Base-by-base conservation (phyloP, 1,284 basidiomycete genomes). In the Ustilago nuda region DNA sequence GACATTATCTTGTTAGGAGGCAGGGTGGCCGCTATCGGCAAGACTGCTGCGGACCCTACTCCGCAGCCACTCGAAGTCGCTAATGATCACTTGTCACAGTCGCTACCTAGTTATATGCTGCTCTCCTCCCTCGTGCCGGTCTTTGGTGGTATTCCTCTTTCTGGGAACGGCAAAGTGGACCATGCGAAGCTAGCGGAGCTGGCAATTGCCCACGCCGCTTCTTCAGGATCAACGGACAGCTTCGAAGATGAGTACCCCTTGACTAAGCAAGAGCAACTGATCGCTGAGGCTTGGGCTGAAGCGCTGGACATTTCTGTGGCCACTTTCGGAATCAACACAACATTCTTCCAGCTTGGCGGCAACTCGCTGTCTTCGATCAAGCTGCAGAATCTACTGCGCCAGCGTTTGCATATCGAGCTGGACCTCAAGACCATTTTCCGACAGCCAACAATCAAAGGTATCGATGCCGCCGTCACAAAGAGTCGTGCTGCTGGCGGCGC, bases 111-210 rank as follows among this genome's bases (percentile, higher is more conserved):
- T 11, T 35, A 54, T 35, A 54, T 54, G 52, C 52, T 54, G 32
- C 52, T 54, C 35, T 54, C 52, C 23, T 54, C 52, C 33, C 35
- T 54, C 32, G 36, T 54, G 52, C 52, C 36, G 32, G 17, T 54
- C 33, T 54, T 54, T 36, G 52, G 52, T 8, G 52, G 52, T 37
- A 33, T 54, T 12, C 52, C 52, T 23, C 52, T 54, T 36, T 37
- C 52, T 37, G 52, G 52, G 4, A 54, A 54, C 36, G 52, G 52
- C 33, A 54, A 54, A 19, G 35, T 54, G 13, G 52, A 54, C 35
- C 52, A 54, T n/a, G 35, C 52, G n/a, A 54, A 54, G 35, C 52
- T 54, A 8, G 6, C 13, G 1, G 39, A 43, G 39, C 39, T 43
- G 39, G 39, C 39, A 15, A 43, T 4, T 43, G 13, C 39, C 39